Evolutionary conservation across 106 monocot species (phyloP), one percentile per base, ranked within the genome.

Genomic region (Vanilla planifolia): DNA sequence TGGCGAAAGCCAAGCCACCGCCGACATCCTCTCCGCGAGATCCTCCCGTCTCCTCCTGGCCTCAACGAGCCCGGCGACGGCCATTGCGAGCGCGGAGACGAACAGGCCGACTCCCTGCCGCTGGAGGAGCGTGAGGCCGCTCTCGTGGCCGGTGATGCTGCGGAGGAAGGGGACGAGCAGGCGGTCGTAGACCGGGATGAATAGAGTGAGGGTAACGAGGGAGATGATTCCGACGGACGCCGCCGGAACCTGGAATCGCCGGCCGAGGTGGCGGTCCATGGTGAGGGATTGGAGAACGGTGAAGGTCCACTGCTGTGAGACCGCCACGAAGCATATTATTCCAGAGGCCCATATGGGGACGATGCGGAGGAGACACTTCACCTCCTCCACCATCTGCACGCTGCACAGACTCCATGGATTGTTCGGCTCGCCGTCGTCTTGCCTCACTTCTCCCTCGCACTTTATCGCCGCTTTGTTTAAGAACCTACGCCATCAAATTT

Each of bases 381-480:
- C 66, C 34, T 88, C 79, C 21, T 88, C 88, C 2, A 82, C 45
- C 62, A 77, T 79, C 19, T 88, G 88, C 33, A 88, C 59, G 53
- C 24, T 73, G 70, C 79, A 73, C 15, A 84, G 71, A n/a, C 60
- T 28, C 83, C 83, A 75, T 9, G 59, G 62, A 21, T 68, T 64
- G 1, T 23, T 27, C 7, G 66, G 26, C 6, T 57, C 35, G 34
- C 17, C 57, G 14, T 63, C 79, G 21, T 71, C 77, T 5, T n/a
- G 32, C 20, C 58, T 69, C 24, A 72, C 21, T 2, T 88, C 86
- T 0, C 71, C 73, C 7, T 76, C 79, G 39, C 67, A 40, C 11
- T 51, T 64, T 21, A 85, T 75, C 0, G 88, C 92, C 10, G 79
- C 88, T 62, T 85, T 85, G 79, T 88, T 85, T 34, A 93, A 56